These are phyloP conservation scores for Miscanthus lutarioriparius DNA, from an alignment of 176 grass and related monocot species.

Conservation along the genomic window DNA sequence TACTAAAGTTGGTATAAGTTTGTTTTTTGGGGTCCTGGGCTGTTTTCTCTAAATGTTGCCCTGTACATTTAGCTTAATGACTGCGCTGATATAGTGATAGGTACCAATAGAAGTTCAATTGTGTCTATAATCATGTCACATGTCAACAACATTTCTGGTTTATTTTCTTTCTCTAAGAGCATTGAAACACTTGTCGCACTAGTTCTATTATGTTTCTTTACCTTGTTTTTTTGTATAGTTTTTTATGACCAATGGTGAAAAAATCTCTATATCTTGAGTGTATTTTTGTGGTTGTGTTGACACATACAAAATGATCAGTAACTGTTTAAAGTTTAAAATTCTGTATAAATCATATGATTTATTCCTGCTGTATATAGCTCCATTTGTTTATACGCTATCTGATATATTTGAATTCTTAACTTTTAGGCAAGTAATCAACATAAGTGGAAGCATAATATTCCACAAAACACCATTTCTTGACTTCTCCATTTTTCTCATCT, in stretches of 20 bases:
- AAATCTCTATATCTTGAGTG: background rate
- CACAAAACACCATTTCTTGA: background rate
- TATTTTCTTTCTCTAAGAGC: background rate
- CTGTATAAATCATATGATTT: slow-evolving; percentile 9
- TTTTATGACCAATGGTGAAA: background rate
- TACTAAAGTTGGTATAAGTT: background rate
- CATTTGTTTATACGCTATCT: background rate
- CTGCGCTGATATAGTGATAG: background rate
- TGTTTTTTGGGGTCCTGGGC: background rate
- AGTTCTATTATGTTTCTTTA: background rate
- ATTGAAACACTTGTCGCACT: background rate
- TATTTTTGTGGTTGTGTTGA: slow-evolving; percentile 5
- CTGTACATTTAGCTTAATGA: background rate
- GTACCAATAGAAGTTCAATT: no score
- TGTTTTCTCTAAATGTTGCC: background rate
- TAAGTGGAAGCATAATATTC: background rate
- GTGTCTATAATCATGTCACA: no score
- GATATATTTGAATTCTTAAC: background rate
- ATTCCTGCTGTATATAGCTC: background rate
- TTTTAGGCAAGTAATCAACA: background rate
- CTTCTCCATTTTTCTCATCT: background rate
- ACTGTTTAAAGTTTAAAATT: slow-evolving; percentile 15
- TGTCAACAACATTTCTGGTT: background rate
- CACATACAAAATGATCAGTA: slow-evolving; percentile 8
- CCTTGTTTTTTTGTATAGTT: background rate